These are phyloP conservation scores for Tolypocladium inflatum DNA, from an alignment of 2,329 filamentous ascomycete species.

Conservation along the genomic window DNA sequence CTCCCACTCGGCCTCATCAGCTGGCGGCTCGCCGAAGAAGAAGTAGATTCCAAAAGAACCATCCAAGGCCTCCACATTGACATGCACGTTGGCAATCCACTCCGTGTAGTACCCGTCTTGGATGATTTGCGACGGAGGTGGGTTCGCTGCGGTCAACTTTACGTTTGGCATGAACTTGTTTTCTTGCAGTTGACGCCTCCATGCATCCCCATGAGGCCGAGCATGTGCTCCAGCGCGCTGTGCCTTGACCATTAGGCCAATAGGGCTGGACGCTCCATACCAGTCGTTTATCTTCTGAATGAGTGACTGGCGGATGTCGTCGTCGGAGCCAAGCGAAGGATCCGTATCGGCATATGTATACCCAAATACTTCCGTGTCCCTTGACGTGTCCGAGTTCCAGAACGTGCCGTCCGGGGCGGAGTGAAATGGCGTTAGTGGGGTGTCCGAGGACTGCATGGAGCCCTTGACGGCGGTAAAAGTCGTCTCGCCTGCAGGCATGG, in stretches of 20 bases:
- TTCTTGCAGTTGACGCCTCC: not conserved
- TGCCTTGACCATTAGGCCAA: slow-evolving; percentile 9
- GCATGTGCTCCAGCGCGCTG: not conserved
- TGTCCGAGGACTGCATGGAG: slow-evolving; percentile 42
- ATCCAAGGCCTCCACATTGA: slow-evolving; percentile 49
- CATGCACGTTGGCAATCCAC: slow-evolving; percentile 59
- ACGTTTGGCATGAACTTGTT: slow-evolving; percentile 13
- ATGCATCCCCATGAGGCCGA: not conserved
- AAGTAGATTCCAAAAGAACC: slow-evolving; percentile 55
- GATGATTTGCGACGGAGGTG: slow-evolving; percentile 20
- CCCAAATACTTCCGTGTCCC: slow-evolving; percentile 52
- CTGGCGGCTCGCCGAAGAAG: slow-evolving; percentile 50
- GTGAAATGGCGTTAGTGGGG: slow-evolving; percentile 60
- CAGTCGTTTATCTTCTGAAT: slow-evolving; percentile 42
- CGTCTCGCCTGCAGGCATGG: slow-evolving; percentile 41
- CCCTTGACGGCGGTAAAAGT: slow-evolving; percentile 53
- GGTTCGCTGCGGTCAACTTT: slow-evolving; percentile 13
- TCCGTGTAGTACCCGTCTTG: slow-evolving; percentile 40
- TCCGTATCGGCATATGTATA: slow-evolving; percentile 64
- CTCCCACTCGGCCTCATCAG: slow-evolving; percentile 39
- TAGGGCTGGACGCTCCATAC: slow-evolving; percentile 23
- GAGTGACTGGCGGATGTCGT: slow-evolving; percentile 21
- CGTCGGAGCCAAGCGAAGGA: slow-evolving; percentile 10
- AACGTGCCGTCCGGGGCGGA: slow-evolving; percentile 45
- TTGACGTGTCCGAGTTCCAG: slow-evolving; percentile 57